Evolutionary conservation across 305 asterid genomes (phyloP).

Genomic region (Coffea humblotiana): DNA sequence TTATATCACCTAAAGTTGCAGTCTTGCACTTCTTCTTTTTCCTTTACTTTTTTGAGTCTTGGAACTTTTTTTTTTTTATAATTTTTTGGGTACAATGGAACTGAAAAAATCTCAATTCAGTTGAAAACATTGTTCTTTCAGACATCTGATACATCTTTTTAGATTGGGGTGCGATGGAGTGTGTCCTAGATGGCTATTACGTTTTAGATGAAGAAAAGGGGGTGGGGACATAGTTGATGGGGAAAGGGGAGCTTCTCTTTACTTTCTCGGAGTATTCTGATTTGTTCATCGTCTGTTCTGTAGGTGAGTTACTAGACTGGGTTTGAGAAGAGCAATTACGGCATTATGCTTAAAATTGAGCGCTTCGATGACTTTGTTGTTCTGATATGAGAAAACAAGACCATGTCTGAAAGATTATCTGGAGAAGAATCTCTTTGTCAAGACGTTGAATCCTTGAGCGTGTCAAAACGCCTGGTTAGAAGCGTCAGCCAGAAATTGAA

Average conservation of each 20-base stretch:
- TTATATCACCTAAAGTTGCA: background rate
- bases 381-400: slow-evolving; percentile 28
- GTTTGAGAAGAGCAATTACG: background rate
- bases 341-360: slow-evolving; percentile 6
- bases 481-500: slow-evolving; percentile 78
- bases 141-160: background rate
- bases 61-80: background rate
- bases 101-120: background rate
- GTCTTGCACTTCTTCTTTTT: background rate
- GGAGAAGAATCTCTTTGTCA: slow-evolving; percentile 44
- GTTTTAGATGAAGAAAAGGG: background rate
- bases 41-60: background rate
- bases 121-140: background rate
- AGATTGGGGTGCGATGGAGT: background rate
- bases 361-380: background rate
- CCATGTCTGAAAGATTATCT: slow-evolving; percentile 42
- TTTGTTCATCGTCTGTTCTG: slow-evolving; percentile 4
- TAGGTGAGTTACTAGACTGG: slow-evolving; percentile 3
- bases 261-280: background rate
- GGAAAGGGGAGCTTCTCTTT: slow-evolving; percentile 2
- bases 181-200: background rate
- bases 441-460: slow-evolving; percentile 59
- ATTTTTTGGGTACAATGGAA: too few relatives aligned
- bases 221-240: background rate
- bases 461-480: slow-evolving; percentile 62